Base-by-base conservation (phyloP, 108 stramenopile species). In the Pseudonitzschia multiseries region DNA sequence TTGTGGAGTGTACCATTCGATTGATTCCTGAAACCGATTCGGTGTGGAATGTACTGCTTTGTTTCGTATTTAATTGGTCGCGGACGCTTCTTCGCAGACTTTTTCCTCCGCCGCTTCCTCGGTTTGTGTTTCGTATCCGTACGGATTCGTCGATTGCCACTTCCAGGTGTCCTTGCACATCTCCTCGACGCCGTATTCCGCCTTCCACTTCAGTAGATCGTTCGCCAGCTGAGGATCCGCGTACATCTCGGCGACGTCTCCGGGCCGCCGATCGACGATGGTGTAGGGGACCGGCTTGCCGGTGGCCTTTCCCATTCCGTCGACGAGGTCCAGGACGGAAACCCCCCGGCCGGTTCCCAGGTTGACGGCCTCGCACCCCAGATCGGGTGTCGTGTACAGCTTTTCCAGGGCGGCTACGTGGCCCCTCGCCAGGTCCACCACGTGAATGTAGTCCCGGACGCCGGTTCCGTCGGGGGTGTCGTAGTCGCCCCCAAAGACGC, bases 401-500 rank as follows among this genome's bases (percentile, higher is more conserved):
- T 93, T 92, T 48, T 96, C 86, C 48, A 99, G 70, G 0, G 99
- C 99, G 26, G 90, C 92, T 5, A 96, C 91, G 71, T 99, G 99
- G 21, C 99, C 99, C 67, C 87, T 89, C 26, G 98, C 99, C 62
- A 99, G 87, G 81, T 99, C 99, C 1, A 99, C 94, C 1, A 99
- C 99, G 74, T 99, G 99, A 65, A 99, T 97, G 84, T 99, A 99
- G 80, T 99, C 99, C n/a, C 99, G 83, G 10, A 99, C 95, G 27
- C 93, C 75, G 20, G 99, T 99, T 48, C 99, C 99, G 76, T 99
- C 99, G 14, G 86, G 89, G 29, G 99, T 99, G 71, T 96, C 94
- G 70, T 98, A 99, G 77, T 99, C 98, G 73, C 92, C 70, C 3
- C 99, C 99, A 87, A 98, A 99, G 29, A 99, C 85, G 57, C 81